Evolutionary conservation across 768 basidiomycete genomes (phyloP).

Genomic region (Stropharia rugosoannulata): DNA sequence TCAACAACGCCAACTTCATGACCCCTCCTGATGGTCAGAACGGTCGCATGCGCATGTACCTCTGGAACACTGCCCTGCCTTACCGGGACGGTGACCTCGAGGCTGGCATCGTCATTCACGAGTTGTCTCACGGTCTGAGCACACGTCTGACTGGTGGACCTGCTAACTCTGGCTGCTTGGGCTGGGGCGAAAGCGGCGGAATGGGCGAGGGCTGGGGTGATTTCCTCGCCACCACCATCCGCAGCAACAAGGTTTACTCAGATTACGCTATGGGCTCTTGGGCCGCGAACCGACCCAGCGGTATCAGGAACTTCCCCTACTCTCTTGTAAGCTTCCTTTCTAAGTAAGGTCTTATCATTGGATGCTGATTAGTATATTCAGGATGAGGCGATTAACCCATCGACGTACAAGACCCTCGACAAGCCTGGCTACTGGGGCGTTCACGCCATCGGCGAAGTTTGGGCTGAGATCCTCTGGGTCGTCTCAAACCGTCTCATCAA

Average conservation of each 20-base stretch:
- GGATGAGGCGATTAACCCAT: constrained; percentile 77
- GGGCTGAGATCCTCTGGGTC: constrained; percentile 91
- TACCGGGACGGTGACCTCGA: constrained; percentile 96
- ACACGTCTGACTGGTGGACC: constrained; percentile 96
- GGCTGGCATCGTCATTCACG: constrained; percentile 95
- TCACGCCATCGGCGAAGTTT: constrained; percentile 91
- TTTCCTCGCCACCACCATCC: constrained; percentile 85
- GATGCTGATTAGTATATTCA: constrained; percentile 14
- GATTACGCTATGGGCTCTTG: constrained; percentile 94
- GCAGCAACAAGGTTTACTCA: constrained; percentile 69
- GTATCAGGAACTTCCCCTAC: constrained; percentile 90
- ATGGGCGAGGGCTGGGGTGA: constrained; percentile 99
- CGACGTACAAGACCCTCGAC: constrained; percentile 93
- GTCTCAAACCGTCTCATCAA: constrained; percentile 70
- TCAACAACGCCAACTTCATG: constrained; percentile 92
- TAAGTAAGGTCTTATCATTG: neutral
- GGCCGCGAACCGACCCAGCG: constrained; percentile 76
- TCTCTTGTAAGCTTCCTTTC: constrained; percentile 47
- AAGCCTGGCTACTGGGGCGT: constrained; percentile 94
- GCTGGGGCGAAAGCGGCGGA: constrained; percentile 94
- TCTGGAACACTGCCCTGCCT: constrained; percentile 90
- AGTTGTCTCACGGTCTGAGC: constrained; percentile 84
- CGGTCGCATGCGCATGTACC: constrained; percentile 93
- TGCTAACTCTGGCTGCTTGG: constrained; percentile 87
- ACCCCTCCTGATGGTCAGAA: constrained; percentile 83